Evolutionary conservation across 257 asterid species (phyloP).

Genomic region (Linaria vulgaris): DNA sequence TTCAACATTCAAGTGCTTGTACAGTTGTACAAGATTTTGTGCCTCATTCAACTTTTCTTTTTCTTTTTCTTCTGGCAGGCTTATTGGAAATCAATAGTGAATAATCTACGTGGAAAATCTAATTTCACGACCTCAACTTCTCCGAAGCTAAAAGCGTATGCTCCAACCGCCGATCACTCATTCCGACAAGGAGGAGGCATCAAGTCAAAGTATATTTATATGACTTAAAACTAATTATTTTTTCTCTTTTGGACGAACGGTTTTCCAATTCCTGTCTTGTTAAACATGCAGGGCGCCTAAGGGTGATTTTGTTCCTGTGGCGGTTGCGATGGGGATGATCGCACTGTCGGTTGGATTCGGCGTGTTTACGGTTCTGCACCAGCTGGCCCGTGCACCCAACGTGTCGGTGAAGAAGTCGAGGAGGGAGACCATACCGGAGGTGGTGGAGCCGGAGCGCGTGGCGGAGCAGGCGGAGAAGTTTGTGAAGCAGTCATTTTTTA

Average conservation of each 20-base stretch:
- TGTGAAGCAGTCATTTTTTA: constrained; percentile 51
- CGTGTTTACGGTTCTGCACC: constrained; percentile 45
- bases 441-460: constrained; percentile 63
- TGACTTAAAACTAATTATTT: no score
- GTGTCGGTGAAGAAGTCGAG: constrained; percentile 56
- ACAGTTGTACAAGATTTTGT: no score
- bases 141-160: constrained; percentile 25
- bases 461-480: constrained; percentile 47
- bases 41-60: background rate
- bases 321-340: constrained; percentile 59
- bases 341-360: constrained; percentile 40
- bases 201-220: constrained; percentile 33
- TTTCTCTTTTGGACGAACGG: no score
- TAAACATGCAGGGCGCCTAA: constrained; percentile 45
- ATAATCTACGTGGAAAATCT: constrained; percentile 28
- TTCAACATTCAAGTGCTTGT: no score
- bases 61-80: constrained; percentile 11
- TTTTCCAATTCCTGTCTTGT: no score
- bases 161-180: constrained; percentile 1
- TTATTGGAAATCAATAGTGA: constrained; percentile 21
- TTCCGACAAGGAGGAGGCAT: constrained; percentile 12
- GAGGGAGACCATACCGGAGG: constrained; percentile 64
- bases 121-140: constrained; percentile 30
- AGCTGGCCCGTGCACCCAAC: constrained; percentile 55
- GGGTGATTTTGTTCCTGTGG: constrained; percentile 52